Evolutionary conservation across 2,329 filamentous ascomycete species (phyloP).

Genomic region (Monosporascus sp.): DNA sequence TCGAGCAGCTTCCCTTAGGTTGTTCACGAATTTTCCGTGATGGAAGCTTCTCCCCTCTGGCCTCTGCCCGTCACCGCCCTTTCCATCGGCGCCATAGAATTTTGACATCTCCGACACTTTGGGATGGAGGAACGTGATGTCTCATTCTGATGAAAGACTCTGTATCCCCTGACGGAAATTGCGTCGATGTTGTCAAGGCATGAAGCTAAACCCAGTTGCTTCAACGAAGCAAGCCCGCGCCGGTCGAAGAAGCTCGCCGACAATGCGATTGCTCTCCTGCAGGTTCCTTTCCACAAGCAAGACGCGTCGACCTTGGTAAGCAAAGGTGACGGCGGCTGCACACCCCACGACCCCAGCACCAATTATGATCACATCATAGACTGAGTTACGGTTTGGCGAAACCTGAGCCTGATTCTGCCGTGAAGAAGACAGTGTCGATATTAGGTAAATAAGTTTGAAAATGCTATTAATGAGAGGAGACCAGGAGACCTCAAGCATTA

Average conservation of each 20-base stretch:
- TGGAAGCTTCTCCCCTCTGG: slow-evolving; percentile 3
- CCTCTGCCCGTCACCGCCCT: neutral
- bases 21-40: slow-evolving; percentile 6
- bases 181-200: slow-evolving; percentile 64
- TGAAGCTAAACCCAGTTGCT: slow-evolving; percentile 52
- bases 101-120: neutral
- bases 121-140: slow-evolving; percentile 59
- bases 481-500: too few species aligned
- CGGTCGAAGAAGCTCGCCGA: slow-evolving; percentile 63
- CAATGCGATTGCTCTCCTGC: slow-evolving; percentile 64
- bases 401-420: too few species aligned
- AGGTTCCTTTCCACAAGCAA: slow-evolving; percentile 58
- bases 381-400: too few species aligned
- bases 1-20: slow-evolving; percentile 3
- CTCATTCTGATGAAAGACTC: slow-evolving; percentile 55
- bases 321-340: slow-evolving; percentile 57
- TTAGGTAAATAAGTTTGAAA: too few species aligned
- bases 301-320: slow-evolving; percentile 59
- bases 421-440: too few species aligned
- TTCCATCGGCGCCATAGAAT: too few species aligned
- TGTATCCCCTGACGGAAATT: slow-evolving; percentile 56
- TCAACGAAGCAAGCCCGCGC: slow-evolving; percentile 58
- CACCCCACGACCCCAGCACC: slow-evolving; percentile 62
- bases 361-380: slow-evolving; percentile 26
- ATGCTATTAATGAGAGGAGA: too few species aligned